Base-by-base conservation (phyloP, 1,139 yeast genomes). In the Scheffersomyces cryptocercus region DNA sequence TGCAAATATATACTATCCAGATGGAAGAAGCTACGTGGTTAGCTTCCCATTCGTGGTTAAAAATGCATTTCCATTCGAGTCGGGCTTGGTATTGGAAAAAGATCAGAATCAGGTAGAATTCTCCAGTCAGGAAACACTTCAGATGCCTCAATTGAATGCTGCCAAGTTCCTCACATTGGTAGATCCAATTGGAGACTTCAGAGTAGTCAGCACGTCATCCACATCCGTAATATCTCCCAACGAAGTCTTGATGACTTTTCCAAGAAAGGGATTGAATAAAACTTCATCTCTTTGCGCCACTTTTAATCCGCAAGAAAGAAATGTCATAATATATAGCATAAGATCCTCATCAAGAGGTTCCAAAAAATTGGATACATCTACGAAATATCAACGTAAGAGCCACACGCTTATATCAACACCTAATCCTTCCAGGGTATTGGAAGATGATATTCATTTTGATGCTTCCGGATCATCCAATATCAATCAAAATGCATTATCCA, bases 161-260 rank as follows among this genome's bases (percentile, higher is more conserved):
- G 68, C 81, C 3, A 73, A 76, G 40, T 82, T 87, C 52, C 67
- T 85, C 47, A 77, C 89, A 0, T 63, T 88, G 50, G 75, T 79
- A 0, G 91, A 85, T 53, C 91, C 95, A 1, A 67, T 84, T 38
- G 80, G 80, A 3, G 91, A 87, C 16, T 69, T 85, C 40, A 84
- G 91, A 2, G 67, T 79, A 5, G 79, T 88, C 3, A 79, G 83
- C 0, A 81, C 93, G 0, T 82, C 90, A 0, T 82, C 93, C 0
- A 83, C 87, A 0, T 78, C 89, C 0, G 79, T 84, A 1, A 77
- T 88, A 10, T 73, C 85, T 0, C 65, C 77, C 1, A 67, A 70
- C 36, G 95, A 88, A 56, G 77, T 75, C 42, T 58, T 88, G 35
- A 56, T 80, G 37, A 61, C 70, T 20, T 82, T 81, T 51, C 87